Evolutionary conservation across 2,329 filamentous ascomycete species (phyloP), one percentile per base, ranked within the genome.

Genomic region (Tolypocladium endophyticum): DNA sequence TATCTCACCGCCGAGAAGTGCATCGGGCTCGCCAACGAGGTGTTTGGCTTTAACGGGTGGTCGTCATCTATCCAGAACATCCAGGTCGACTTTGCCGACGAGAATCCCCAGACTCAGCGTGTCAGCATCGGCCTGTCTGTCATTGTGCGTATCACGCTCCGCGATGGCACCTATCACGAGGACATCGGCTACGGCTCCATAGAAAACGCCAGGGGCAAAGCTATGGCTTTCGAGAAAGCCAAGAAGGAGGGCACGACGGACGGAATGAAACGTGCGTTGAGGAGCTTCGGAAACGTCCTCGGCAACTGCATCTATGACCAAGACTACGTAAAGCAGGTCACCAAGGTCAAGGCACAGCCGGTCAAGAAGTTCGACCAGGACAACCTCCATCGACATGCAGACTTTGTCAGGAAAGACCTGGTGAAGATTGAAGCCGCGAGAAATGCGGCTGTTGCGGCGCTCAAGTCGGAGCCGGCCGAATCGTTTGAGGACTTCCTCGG

Each of bases 251-350:
- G 91, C 9, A 95, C 92, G 3, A 97, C 95, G 12, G 94, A 99
- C 75, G 94, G 87, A 1, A 72, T 99, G 70, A 99, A 99, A 75
- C 83, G 94, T 65, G 86, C 94, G 1, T 72, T 99, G 68, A 83
- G 93, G 61, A 97, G 87, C 64, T 99, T 99, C 74, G 94, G 94
- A 61, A 97, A 97, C 68, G 88, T 97, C 20, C 79, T 99, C 59
- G 94, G 94, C n/a, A 99, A 97, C 71, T 99, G 94, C 78, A 87
- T 99, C 61, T 97, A 99, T 74, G 94, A 99, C 76, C 96, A 97
- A 74, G 87, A 93, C 62, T 99, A 96, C 71, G 79, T 99, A 60
- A 82, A 86, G 58, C 92, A 91, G 71, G 89, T 97, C n/a, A 89
- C 87, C 57, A 96, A 91, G 75, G 80, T 99, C 69, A 97, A 96